Evolutionary conservation across 805 yeast genomes (phyloP), one percentile per base, ranked within the genome.

Genomic region (Candida vaughaniae): DNA sequence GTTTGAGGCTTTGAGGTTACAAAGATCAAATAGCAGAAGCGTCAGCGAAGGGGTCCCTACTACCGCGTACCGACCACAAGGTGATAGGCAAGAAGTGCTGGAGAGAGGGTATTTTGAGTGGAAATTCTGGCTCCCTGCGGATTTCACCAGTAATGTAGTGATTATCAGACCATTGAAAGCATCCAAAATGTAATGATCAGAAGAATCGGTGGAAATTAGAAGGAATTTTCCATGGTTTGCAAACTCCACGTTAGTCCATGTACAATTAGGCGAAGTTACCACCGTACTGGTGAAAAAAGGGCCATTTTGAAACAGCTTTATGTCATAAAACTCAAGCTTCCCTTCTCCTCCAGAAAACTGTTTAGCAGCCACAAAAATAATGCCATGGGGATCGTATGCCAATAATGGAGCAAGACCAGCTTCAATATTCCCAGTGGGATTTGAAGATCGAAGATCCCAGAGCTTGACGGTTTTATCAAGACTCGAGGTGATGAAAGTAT

Each of bases 341-440:
- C 62, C 60, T 16, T 9, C 25, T 7, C 14, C 32, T 8, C 16
- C 28, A 6, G 11, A 8, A 14, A 14, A 18, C 8, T 15, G 4
- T n/a, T 28, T 42, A 0, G 58, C 89, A 10, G 84, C 72, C 0
- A 87, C 96, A 60, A 88, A 80, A 0, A 90, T 84, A 6, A 81
- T 63, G 1, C 96, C 96, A 25, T 85, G 76, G 1, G 96, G 93
- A 60, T 91, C 98, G 48, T 80, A 77, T 0, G 93, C 85, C 9
- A 82, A 67, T 18, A 78, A 59, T 3, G 73, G 61, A 7, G 85
- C 80, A 10, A 71, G 68, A 11, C 78, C 73, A 25, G 75, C 69
- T 16, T 76, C 77, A 6, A 68, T 20, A 43, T 48, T 66, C 0
- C 95, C 93, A 40, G 77, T 80, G 14, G 84, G 76, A 39, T 76